Conservation (phyloP, 345 rosid species). For the Moricandia moricandioides region DNA sequence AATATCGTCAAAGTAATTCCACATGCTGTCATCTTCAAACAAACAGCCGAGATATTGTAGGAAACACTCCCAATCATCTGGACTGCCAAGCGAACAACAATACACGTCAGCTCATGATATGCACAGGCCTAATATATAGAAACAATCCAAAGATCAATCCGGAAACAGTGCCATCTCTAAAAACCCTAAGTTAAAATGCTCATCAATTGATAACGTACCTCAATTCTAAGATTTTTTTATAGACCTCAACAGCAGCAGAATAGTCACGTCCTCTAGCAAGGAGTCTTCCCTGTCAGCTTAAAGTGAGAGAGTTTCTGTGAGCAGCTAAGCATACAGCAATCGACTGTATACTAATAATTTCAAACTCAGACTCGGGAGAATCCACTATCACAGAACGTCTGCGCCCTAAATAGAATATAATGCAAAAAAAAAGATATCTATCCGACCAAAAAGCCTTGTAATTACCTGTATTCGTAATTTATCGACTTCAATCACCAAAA, state of each 20-base stretch:
- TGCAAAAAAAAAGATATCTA: not conserved
- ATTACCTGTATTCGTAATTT: slow-evolving; percentile 88
- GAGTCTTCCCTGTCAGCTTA: slow-evolving; percentile 94
- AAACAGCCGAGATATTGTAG: slow-evolving; percentile 86
- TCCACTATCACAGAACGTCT: not conserved
- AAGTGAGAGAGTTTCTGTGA: slow-evolving; percentile 46
- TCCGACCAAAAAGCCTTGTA: slow-evolving; percentile 28
- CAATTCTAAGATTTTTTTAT: slow-evolving; percentile 67
- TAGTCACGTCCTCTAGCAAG: slow-evolving; percentile 60
- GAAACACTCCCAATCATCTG: slow-evolving; percentile 98
- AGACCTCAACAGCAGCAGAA: slow-evolving; percentile 57
- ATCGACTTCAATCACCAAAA: slow-evolving; percentile 84
- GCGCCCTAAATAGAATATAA: not conserved
- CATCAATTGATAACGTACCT: slow-evolving; percentile 50
- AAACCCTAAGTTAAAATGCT: not conserved
- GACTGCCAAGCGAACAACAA: slow-evolving; percentile 58
- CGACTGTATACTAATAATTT: not conserved
- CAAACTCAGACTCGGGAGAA: not conserved
- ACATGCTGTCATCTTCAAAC: slow-evolving; percentile 79
- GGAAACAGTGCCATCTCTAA: slow-evolving; percentile 2
- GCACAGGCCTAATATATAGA: slow-evolving; percentile 5
- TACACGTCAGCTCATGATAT: slow-evolving; percentile 34
- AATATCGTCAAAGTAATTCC: slow-evolving; percentile 41
- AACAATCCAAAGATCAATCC: not conserved
- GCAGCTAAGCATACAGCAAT: slow-evolving; percentile 8